Percentiles rank a stretch among this genome's conserved stretches.
These are phyloP conservation scores for Blastocystis sp. DNA, from an alignment of 352 stramenopile species.

Conservation along the genomic window DNA sequence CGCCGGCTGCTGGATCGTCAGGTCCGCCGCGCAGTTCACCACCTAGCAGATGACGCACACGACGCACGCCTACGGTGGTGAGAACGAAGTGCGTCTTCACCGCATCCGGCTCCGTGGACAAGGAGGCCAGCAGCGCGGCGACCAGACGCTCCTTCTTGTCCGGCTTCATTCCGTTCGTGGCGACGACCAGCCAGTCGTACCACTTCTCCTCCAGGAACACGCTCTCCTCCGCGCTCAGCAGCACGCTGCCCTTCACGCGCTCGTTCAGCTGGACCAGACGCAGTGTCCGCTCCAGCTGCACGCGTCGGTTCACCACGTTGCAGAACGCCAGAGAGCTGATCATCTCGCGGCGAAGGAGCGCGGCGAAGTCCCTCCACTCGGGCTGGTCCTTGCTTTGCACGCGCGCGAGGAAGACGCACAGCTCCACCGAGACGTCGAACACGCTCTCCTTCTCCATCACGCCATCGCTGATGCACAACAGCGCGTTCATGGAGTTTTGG, in stretches of 20 bases:
- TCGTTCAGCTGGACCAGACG: background rate
- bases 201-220: background rate
- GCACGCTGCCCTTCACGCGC: background rate
- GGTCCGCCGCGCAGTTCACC: background rate
- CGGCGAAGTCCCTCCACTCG: background rate
- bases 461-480: background rate
- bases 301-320: background rate
- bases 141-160: background rate
- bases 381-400: background rate
- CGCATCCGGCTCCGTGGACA: background rate
- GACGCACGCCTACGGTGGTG: background rate
- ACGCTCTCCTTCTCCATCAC: background rate
- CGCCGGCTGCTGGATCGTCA: background rate
- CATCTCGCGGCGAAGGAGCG: background rate
- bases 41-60: background rate
- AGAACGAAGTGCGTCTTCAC: background rate
- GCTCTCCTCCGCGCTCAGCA: background rate
- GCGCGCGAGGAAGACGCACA: background rate
- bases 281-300: background rate
- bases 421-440: background rate
- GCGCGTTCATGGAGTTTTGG: background rate
- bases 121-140: background rate
- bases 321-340: background rate
- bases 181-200: background rate
- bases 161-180: background rate